Evolutionary conservation across 2,329 filamentous ascomycete genomes (phyloP).

Genomic region (Calonectria pteridis): DNA sequence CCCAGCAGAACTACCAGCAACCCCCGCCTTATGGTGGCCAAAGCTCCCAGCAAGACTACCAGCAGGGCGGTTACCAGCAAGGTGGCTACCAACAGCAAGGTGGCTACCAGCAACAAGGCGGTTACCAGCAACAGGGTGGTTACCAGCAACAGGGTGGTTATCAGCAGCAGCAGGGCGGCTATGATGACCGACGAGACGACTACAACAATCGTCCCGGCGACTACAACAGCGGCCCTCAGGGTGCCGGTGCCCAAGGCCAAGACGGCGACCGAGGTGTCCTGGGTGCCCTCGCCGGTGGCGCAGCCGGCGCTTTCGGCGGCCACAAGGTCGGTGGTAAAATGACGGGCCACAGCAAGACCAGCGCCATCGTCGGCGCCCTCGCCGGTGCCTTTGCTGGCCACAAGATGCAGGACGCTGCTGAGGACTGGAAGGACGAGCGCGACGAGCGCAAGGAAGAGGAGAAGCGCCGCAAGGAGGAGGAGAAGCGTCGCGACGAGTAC

Average conservation of each 20-base stretch:
- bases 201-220: background rate
- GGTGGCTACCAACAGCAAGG: background rate
- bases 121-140: background rate
- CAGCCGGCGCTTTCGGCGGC: slow-evolving; percentile 56
- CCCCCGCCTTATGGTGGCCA: background rate
- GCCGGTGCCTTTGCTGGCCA: slow-evolving; percentile 57
- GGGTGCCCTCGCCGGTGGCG: slow-evolving; percentile 55
- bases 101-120: background rate
- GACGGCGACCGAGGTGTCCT: slow-evolving; percentile 57
- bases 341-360: slow-evolving; percentile 47
- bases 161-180: background rate
- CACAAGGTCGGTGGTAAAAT: slow-evolving; percentile 52
- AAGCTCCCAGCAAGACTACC: slow-evolving; percentile 6
- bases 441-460: slow-evolving; percentile 50
- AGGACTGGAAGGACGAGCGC: slow-evolving; percentile 55
- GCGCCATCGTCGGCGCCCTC: slow-evolving; percentile 54
- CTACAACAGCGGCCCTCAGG: background rate
- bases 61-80: background rate
- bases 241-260: slow-evolving; percentile 35
- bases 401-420: slow-evolving; percentile 55
- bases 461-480: slow-evolving; percentile 30
- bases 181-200: background rate
- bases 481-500: slow-evolving; percentile 20
- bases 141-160: background rate
- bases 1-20: background rate